Evolutionary conservation across 371 early-diverging fungal genomes (phyloP).

Genomic region (Mucor saturninus): DNA sequence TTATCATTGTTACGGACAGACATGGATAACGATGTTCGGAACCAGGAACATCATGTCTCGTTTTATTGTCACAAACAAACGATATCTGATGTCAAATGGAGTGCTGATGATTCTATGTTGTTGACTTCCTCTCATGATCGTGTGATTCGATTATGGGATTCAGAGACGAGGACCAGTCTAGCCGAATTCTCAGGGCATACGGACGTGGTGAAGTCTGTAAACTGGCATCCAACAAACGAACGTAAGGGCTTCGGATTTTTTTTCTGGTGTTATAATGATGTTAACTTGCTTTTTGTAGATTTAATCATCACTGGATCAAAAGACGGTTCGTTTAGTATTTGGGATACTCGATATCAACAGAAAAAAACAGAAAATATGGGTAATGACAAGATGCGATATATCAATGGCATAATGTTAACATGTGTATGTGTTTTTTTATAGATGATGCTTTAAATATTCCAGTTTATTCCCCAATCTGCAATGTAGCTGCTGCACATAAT

Average conservation of each 20-base stretch:
- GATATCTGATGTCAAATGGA: conserved; percentile 67
- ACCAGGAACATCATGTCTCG: conserved; percentile 24
- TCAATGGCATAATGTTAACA: not conserved
- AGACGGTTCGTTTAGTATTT: conserved; percentile 67
- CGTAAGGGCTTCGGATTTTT: conserved; percentile 42
- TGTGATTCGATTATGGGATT: conserved; percentile 65
- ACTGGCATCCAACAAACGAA: conserved; percentile 57
- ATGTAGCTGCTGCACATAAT: conserved; percentile 25
- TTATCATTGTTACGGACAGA: conserved; percentile 59
- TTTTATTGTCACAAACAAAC: conserved; percentile 55
- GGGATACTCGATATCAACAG: conserved; percentile 61
- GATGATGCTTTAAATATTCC: conserved; percentile 17
- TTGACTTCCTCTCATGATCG: conserved; percentile 69
- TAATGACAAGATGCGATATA: not conserved
- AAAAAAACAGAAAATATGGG: conserved; percentile 4
- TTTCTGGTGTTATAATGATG: not conserved
- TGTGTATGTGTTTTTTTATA: not conserved
- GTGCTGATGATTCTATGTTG: conserved; percentile 51
- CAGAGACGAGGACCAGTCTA: conserved; percentile 46
- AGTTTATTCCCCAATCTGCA: conserved; percentile 31
- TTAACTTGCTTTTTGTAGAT: conserved; percentile 35
- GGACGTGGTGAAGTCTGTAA: conserved; percentile 59
- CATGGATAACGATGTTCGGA: conserved; percentile 37
- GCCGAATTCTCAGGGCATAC: conserved; percentile 58
- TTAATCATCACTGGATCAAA: conserved; percentile 63